Evolutionary conservation across 306 rosid species (phyloP).

Genomic region (Citrullus amarus): DNA sequence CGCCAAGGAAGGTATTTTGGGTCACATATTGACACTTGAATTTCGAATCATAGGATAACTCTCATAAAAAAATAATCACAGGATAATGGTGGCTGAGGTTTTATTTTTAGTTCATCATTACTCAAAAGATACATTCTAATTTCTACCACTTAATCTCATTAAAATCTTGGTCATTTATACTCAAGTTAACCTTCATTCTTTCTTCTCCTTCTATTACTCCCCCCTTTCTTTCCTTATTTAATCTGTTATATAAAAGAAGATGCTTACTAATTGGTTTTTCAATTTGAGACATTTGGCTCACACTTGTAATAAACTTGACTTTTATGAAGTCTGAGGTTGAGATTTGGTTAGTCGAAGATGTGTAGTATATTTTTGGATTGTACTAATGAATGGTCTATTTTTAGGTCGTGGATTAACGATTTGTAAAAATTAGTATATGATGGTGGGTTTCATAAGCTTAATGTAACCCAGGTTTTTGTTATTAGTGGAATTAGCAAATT

Average conservation of each 20-base stretch:
- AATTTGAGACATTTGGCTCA: background rate
- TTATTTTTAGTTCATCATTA: background rate
- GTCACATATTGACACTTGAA: background rate
- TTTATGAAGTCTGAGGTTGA: background rate
- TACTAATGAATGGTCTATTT: background rate
- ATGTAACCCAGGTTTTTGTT: too few species aligned
- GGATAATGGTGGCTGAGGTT: background rate
- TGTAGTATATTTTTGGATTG: background rate
- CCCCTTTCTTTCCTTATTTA: background rate
- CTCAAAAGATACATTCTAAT: background rate
- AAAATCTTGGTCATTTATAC: background rate
- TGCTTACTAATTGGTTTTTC: background rate
- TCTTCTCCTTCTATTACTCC: background rate
- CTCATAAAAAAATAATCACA: background rate
- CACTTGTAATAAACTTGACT: background rate
- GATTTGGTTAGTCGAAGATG: background rate
- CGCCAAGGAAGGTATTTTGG: slow-evolving; percentile 64
- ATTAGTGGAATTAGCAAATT: too few species aligned
- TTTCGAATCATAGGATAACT: background rate
- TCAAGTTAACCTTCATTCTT: background rate
- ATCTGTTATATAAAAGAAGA: background rate
- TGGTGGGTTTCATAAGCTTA: background rate
- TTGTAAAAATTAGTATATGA: background rate
- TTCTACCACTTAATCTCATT: background rate
- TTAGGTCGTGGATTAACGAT: background rate